A percentile compares a stretch with the other conserved stretches of the same genome.
These are phyloP conservation scores for Bremia lactucae DNA, from an alignment of 352 stramenopile genomes.

Conservation along the genomic window DNA sequence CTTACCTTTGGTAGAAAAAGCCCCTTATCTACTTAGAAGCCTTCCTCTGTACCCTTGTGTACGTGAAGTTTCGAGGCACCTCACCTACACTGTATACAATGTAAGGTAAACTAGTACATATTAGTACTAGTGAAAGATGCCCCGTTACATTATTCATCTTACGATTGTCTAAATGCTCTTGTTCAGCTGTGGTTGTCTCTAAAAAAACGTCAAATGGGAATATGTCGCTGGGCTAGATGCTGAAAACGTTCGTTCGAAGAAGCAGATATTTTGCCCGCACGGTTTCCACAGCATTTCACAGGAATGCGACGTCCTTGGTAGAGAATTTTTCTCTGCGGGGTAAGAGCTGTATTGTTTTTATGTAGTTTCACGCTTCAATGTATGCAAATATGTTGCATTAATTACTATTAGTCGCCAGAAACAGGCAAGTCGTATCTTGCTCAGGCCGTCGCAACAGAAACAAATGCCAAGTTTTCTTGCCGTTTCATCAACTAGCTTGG, in stretches of 20 bases:
- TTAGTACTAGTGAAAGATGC: no score
- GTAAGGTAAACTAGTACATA: no score
- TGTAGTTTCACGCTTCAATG: no score
- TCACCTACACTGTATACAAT: no score
- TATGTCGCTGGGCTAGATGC: conserved; percentile 95
- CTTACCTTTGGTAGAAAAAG: no score
- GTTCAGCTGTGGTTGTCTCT: conserved; percentile 67
- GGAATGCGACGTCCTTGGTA: no score
- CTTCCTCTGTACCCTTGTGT: no score
- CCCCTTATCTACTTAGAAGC: no score
- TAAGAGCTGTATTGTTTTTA: no score
- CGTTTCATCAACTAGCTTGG: conserved; percentile 93
- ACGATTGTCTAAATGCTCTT: conserved; percentile 1
- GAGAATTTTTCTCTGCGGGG: conserved; percentile 97
- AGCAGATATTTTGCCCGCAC: conserved; percentile 91
- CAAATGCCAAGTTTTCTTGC: conserved; percentile 97
- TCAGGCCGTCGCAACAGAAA: conserved; percentile 97
- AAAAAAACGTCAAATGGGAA: conserved; percentile 94
- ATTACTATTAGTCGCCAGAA: conserved; percentile 49
- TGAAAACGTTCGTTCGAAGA: conserved; percentile 98
- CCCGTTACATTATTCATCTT: no score
- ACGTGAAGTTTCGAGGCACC: no score
- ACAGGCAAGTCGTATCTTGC: conserved; percentile 94
- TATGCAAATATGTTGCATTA: background rate
- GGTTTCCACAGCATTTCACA: conserved; percentile 97